These are phyloP conservation scores for Fulvia fulva DNA, from an alignment of 2,329 filamentous ascomycete genomes.

Conservation along the genomic window DNA sequence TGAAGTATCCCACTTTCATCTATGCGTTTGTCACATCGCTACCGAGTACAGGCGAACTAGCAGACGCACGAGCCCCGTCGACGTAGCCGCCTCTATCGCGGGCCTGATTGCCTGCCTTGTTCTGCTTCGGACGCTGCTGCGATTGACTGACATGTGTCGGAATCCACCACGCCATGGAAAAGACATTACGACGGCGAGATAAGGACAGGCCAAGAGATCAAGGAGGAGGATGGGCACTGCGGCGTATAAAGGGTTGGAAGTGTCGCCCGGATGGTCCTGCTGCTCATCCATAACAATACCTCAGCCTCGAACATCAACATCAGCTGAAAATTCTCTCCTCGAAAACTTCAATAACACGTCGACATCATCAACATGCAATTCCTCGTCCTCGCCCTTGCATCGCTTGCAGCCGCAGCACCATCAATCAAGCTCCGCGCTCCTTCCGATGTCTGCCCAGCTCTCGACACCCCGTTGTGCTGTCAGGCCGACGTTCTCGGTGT, in stretches of 20 bases:
- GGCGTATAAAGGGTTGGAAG: background rate
- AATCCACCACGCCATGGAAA: background rate
- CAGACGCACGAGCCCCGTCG: background rate
- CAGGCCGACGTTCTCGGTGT: slow-evolving; percentile 15
- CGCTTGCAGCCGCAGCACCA: slow-evolving; percentile 13
- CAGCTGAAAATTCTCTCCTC: background rate
- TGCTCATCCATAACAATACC: background rate
- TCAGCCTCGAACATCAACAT: background rate
- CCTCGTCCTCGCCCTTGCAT: slow-evolving; percentile 12
- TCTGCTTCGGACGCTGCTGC: background rate
- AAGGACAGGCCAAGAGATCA: background rate
- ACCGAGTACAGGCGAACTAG: background rate
- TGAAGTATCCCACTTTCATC: background rate
- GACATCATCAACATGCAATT: slow-evolving; percentile 12
- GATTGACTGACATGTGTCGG: background rate
- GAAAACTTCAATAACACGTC: background rate
- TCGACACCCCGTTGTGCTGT: slow-evolving; percentile 17
- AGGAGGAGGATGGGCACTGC: background rate
- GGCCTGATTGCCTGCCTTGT: background rate
- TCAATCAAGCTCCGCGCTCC: slow-evolving; percentile 7
- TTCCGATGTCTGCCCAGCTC: slow-evolving; percentile 11
- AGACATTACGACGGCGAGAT: background rate
- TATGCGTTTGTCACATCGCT: background rate
- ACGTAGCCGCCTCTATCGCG: background rate
- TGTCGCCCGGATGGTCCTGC: background rate